phyloP scores from a whole-genome alignment of 257 asterid genomes.

The Jasminum sambac region DNA sequence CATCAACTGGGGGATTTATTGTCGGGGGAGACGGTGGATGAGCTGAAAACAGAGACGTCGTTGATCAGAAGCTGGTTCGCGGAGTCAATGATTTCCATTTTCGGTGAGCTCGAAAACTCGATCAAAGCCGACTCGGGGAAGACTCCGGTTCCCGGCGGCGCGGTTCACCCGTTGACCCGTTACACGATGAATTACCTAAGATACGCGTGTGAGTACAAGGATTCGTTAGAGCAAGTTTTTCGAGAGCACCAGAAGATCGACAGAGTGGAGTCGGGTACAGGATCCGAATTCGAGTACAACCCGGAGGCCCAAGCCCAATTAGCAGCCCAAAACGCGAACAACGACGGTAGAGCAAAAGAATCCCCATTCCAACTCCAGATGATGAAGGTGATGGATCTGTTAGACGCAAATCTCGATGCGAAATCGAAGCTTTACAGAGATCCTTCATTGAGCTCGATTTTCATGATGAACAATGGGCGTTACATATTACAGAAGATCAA shows the following conservation, averaged over 20 bases:
- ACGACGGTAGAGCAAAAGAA: not conserved
- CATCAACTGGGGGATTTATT: slow-evolving; percentile 35
- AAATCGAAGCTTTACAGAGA: slow-evolving; percentile 78
- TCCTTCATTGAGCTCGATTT: slow-evolving; percentile 56
- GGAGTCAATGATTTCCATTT: slow-evolving; percentile 59
- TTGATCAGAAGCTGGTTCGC: slow-evolving; percentile 58
- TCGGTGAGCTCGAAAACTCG: slow-evolving; percentile 67
- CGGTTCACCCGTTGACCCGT: slow-evolving; percentile 82
- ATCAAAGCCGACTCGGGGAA: slow-evolving; percentile 63
- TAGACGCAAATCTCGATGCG: slow-evolving; percentile 60
- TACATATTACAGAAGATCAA: slow-evolving; percentile 75
- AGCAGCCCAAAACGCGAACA: not conserved
- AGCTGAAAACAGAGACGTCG: slow-evolving; percentile 54
- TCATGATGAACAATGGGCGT: slow-evolving; percentile 97
- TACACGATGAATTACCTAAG: slow-evolving; percentile 67
- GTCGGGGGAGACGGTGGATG: slow-evolving; percentile 29
- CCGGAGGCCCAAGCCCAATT: slow-evolving; percentile 27
- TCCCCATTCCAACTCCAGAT: slow-evolving; percentile 62
- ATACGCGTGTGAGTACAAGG: slow-evolving; percentile 50
- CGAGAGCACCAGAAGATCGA: slow-evolving; percentile 66
- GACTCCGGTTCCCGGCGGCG: slow-evolving; percentile 78
- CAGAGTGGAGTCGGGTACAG: slow-evolving; percentile 48
- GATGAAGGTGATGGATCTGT: slow-evolving; percentile 58
- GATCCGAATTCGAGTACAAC: slow-evolving; percentile 39
- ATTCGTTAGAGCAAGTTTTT: slow-evolving; percentile 70